phyloP scores from a whole-genome alignment of 805 yeast species.

The Teunomyces barrocoloradensis region DNA sequence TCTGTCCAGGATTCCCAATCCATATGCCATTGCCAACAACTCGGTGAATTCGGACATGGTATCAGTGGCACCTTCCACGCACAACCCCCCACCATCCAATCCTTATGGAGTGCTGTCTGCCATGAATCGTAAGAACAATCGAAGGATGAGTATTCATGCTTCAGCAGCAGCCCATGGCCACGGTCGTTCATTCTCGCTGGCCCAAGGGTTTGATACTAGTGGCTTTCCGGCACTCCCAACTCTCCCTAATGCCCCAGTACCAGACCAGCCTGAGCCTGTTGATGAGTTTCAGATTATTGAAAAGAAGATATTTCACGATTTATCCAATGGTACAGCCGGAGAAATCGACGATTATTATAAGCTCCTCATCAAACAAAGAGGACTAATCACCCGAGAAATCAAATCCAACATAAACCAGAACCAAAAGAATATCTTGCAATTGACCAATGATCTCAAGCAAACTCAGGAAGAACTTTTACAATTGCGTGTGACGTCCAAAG shows the following conservation, averaged over 20 bases:
- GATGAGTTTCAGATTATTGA: slow-evolving; percentile 9
- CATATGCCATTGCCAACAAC: slow-evolving; percentile 25
- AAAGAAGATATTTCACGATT: slow-evolving; percentile 28
- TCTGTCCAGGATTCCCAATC: slow-evolving; percentile 16
- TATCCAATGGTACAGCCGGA: slow-evolving; percentile 65
- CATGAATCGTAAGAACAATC: slow-evolving; percentile 17
- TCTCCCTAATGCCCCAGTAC: slow-evolving; percentile 8
- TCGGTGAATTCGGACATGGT: slow-evolving; percentile 2
- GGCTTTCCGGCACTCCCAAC: slow-evolving; percentile 34
- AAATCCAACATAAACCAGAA: slow-evolving; percentile 60
- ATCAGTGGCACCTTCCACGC: background rate
- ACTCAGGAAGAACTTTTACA: slow-evolving; percentile 64
- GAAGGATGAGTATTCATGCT: slow-evolving; percentile 38
- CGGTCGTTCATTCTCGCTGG: slow-evolving; percentile 22
- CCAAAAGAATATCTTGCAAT: slow-evolving; percentile 56
- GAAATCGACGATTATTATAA: slow-evolving; percentile 70
- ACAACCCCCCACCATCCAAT: slow-evolving; percentile 13
- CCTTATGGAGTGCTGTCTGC: slow-evolving; percentile 10
- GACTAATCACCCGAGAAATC: slow-evolving; percentile 53
- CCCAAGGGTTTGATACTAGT: slow-evolving; percentile 18
- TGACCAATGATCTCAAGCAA: slow-evolving; percentile 57
- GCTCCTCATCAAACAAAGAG: slow-evolving; percentile 47
- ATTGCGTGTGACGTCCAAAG: slow-evolving; percentile 58
- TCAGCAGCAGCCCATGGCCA: slow-evolving; percentile 35
- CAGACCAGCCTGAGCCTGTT: slow-evolving; percentile 5